Percentiles rank a stretch among this genome's conserved stretches.
These are phyloP conservation scores for Sporothrix brasiliensis DNA, from an alignment of 2,329 filamentous ascomycete genomes.

Conservation along the genomic window DNA sequence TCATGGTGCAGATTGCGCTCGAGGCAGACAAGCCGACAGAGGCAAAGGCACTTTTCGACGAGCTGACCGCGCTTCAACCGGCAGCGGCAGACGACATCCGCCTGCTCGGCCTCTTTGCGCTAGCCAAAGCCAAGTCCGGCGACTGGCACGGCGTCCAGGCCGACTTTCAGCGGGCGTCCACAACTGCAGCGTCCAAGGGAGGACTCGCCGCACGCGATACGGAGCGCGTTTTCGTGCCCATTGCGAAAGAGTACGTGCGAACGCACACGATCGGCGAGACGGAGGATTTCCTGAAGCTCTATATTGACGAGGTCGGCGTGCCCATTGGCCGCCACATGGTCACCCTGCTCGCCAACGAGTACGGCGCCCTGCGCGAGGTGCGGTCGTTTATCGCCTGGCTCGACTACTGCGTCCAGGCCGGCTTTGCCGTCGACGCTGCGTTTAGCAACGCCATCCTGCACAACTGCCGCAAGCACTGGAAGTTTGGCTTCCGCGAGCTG, in stretches of 20 bases:
- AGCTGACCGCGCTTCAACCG: conserved; percentile 39
- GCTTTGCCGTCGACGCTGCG: conserved; percentile 44
- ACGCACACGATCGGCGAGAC: conserved; percentile 47
- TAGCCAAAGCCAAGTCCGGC: conserved; percentile 45
- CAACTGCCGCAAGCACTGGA: conserved; percentile 46
- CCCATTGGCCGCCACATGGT: conserved; percentile 46
- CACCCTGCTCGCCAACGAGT: conserved; percentile 50
- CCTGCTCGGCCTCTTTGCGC: conserved; percentile 45
- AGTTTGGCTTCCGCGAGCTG: conserved; percentile 45
- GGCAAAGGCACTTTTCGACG: conserved; percentile 42
- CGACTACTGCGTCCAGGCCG: conserved; percentile 44
- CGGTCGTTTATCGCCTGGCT: conserved; percentile 49
- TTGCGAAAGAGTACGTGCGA: conserved; percentile 48
- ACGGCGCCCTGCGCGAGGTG: conserved; percentile 47
- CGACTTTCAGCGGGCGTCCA: conserved; percentile 40
- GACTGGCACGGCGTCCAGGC: conserved; percentile 48
- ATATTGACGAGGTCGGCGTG: conserved; percentile 44
- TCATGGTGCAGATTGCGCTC: conserved; percentile 48
- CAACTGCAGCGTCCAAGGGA: conserved; percentile 23
- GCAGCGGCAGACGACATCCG: conserved; percentile 41
- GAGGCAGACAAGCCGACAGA: conserved; percentile 42
- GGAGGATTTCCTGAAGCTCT: conserved; percentile 53
- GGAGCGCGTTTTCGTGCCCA: conserved; percentile 43
- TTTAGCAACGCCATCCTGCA: conserved; percentile 49
- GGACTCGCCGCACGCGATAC: conserved; percentile 37